Percentiles rank a stretch among this genome's conserved stretches.
Conservation (phyloP, 345 rosid species). For the Gossypium rotundifolium region DNA sequence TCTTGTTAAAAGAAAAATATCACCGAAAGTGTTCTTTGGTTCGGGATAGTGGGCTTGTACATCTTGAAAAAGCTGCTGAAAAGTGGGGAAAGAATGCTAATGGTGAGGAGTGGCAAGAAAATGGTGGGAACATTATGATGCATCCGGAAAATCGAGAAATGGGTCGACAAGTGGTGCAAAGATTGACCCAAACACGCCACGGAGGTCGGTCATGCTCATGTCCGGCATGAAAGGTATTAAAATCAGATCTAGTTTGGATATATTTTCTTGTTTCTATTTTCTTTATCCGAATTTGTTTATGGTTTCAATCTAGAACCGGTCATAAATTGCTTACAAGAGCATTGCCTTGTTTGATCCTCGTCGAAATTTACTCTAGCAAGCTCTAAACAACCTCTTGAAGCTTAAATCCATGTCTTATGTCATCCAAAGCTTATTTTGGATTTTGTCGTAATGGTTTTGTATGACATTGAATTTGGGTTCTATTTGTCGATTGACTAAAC, state of each 20-base stretch:
- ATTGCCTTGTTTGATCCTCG: not conserved
- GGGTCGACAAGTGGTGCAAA: conserved; percentile 98
- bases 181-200: conserved; percentile 72
- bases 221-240: conserved; percentile 91
- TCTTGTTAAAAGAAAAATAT: not conserved
- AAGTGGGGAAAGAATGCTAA: conserved; percentile 92
- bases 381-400: not conserved
- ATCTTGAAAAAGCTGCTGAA: conserved; percentile 90
- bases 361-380: not conserved
- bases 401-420: not conserved
- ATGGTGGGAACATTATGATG: conserved; percentile 93
- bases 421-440: not conserved
- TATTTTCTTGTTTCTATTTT: not conserved
- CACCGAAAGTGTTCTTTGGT: conserved; percentile 4
- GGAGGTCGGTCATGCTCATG: conserved; percentile 90
- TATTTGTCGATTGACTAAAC: not conserved
- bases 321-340: not conserved
- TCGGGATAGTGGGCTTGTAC: conserved; percentile 62
- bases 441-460: not conserved
- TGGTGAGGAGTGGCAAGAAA: conserved; percentile 93
- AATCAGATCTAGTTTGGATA: conserved; percentile 8
- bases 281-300: not conserved
- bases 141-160: conserved; percentile 83
- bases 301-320: not conserved
- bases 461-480: not conserved